A percentile compares a stretch with the other conserved stretches of the same genome.
phyloP scores from a whole-genome alignment of 345 rosid genomes.

The Cardamine occulta region DNA sequence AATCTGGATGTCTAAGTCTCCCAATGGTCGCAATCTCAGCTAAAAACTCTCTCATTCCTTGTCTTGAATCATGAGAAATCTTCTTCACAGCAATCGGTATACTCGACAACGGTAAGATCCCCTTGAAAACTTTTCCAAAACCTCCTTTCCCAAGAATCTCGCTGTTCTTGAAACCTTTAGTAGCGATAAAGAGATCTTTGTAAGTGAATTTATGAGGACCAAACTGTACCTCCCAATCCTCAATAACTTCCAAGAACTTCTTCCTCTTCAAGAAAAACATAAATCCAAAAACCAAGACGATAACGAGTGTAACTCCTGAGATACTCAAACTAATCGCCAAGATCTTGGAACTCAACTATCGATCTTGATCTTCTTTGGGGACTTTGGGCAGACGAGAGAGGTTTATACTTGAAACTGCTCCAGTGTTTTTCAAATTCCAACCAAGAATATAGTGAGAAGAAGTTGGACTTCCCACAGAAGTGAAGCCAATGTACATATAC shows the following conservation, averaged over 20 bases:
- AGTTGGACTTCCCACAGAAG: constrained; percentile 56
- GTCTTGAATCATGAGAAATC: constrained; percentile 56
- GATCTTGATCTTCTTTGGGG: constrained; percentile 34
- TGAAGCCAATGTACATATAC: constrained; percentile 65
- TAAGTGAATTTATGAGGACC: constrained; percentile 71
- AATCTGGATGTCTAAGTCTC: constrained; percentile 62
- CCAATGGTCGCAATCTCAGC: constrained; percentile 80
- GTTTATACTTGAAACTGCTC: constrained; percentile 47
- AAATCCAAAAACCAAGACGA: constrained; percentile 38
- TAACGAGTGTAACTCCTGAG: constrained; percentile 29
- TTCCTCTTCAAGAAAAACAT: constrained; percentile 25
- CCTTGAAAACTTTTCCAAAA: constrained; percentile 71
- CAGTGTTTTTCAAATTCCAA: constrained; percentile 62
- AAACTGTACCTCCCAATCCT: constrained; percentile 72
- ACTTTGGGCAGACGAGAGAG: constrained; percentile 46
- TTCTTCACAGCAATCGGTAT: constrained; percentile 68
- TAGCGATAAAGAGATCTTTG: constrained; percentile 60
- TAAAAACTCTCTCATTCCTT: constrained; percentile 79
- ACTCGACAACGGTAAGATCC: constrained; percentile 47
- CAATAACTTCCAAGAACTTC: constrained; percentile 44
- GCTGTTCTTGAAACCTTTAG: constrained; percentile 63
- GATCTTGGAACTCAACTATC: constrained; percentile 29
- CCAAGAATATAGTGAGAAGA: constrained; percentile 72
- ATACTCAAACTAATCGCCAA: constrained; percentile 49
- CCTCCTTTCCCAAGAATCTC: constrained; percentile 78